Evolutionary conservation across 2,329 filamentous ascomycete genomes (phyloP).

Genomic region (Claviceps pazoutovae): DNA sequence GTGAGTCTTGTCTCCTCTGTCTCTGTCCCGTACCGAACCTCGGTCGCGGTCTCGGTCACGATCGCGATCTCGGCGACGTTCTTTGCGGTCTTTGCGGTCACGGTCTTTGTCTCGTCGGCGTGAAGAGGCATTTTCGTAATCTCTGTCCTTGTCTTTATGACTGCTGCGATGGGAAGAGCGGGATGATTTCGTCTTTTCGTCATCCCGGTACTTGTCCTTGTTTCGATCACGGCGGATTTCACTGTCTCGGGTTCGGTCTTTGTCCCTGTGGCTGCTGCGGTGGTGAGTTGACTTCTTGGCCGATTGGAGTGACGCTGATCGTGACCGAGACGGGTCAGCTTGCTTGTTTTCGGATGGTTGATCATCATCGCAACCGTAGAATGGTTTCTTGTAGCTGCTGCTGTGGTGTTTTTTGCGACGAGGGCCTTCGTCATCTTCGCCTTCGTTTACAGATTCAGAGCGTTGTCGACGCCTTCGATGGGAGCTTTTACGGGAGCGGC

Average conservation of each 20-base stretch:
- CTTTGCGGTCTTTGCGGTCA: conserved; percentile 22
- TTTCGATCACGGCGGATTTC: conserved; percentile 31
- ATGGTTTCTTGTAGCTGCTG: conserved; percentile 20
- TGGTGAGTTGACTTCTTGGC: conserved; percentile 41
- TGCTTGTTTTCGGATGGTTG: conserved; percentile 26
- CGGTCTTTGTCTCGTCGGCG: conserved; percentile 20
- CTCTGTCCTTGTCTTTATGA: conserved; percentile 22
- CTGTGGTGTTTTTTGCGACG: conserved; percentile 37
- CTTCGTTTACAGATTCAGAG: conserved; percentile 35
- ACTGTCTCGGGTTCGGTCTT: conserved; percentile 35
- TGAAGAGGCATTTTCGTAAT: conserved; percentile 23
- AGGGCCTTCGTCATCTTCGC: conserved; percentile 30
- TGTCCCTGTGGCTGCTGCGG: conserved; percentile 41
- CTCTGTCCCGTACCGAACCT: conserved; percentile 16
- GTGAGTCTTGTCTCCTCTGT: conserved; percentile 14
- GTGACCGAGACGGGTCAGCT: conserved; percentile 44
- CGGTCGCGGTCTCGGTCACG: conserved; percentile 12
- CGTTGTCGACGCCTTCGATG: conserved; percentile 40
- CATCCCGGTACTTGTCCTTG: conserved; percentile 29
- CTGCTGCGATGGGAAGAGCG: conserved; percentile 28
- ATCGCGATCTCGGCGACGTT: conserved; percentile 21
- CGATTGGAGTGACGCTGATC: conserved; percentile 50
- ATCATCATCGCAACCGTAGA: conserved; percentile 31
- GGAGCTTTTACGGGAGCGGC: conserved; percentile 29
- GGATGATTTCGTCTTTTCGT: conserved; percentile 25